Base-by-base conservation (phyloP, 805 yeast species). In the Nakazawaea wyomingensis region DNA sequence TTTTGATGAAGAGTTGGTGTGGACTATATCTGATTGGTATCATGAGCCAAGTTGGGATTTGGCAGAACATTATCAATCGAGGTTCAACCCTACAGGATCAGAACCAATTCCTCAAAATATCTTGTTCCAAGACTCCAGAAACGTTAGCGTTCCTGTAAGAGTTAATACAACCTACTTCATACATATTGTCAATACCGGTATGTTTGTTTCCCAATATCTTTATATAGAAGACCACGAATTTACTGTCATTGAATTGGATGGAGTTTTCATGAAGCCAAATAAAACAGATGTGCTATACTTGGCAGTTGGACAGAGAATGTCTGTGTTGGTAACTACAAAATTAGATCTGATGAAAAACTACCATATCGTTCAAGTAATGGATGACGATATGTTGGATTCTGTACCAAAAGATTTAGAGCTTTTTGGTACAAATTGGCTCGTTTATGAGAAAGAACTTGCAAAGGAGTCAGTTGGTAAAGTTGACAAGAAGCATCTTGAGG, bases 21-120 rank as follows among this genome's bases (percentile, higher is more conserved):
- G 83, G 38, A 69, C 80, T 4, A 50, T 85, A 7, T 58, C 78
- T 32, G 95, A 85, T 49, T 72, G 80, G 65, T 85, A 84, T 57
- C 86, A 81, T 54, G 63, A 67, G 26, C 65, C 72, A 39, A 71
- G 79, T 48, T 62, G 64, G 22, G 71, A 61, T 3, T 65, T 82
- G 21, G 59, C 68, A 38, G 50, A 61, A 16, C 64, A 65, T 31
- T 84, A 82, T 57, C 58, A 80, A 53, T 71, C 73, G 33, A 67
- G 85, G 50, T 85, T 75, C 55, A 85, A 85, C 52, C 95, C 95
- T 17, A 84, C 90, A 2, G 95, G 95, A 32, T 88, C 85, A 14
- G 95, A 85, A 56, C 95, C 95, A 13, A 71, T 84, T 39, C 91
- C 91, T 2, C 80, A 80, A 48, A 78, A 76, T 53, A 47, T 76